Evolutionary conservation across 768 basidiomycete species (phyloP).

Genomic region (Epithele typhae): DNA sequence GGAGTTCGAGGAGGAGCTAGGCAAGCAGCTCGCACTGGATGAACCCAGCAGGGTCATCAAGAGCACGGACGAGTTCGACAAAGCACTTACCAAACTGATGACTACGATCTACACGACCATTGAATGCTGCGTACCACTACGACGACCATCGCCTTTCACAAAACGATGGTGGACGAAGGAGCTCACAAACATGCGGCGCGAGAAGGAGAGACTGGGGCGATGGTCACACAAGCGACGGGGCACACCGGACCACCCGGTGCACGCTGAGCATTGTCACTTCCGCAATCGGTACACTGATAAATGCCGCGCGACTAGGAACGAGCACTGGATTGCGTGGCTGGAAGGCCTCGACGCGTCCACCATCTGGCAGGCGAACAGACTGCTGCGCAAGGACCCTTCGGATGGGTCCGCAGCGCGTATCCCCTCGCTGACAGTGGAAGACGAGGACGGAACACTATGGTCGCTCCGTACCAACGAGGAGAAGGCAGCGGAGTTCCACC

Average conservation of each 20-base stretch:
- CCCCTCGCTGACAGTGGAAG: constrained; percentile 12
- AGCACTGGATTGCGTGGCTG: constrained; percentile 23
- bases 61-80: constrained; percentile 12
- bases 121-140: constrained; percentile 14
- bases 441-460: no score
- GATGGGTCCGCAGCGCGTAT: constrained; percentile 17
- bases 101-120: constrained; percentile 17
- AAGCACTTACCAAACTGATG: neutral
- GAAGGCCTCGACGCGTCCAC: constrained; percentile 6
- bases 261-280: constrained; percentile 8
- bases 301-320: constrained; percentile 16
- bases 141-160: constrained; percentile 17
- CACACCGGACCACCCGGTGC: constrained; percentile 7
- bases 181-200: constrained; percentile 18
- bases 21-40: neutral
- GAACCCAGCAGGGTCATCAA: neutral
- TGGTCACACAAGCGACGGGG: constrained; percentile 5
- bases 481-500: constrained; percentile 16
- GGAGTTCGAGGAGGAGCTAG: constrained; percentile 21
- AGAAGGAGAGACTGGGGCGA: constrained; percentile 14
- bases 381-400: neutral
- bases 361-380: constrained; percentile 19
- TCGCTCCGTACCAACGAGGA: constrained; percentile 5
- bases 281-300: constrained; percentile 11
- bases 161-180: constrained; percentile 34